These are phyloP conservation scores for Huntiella decipiens DNA, from an alignment of 2,329 filamentous ascomycete genomes.

Conservation along the genomic window DNA sequence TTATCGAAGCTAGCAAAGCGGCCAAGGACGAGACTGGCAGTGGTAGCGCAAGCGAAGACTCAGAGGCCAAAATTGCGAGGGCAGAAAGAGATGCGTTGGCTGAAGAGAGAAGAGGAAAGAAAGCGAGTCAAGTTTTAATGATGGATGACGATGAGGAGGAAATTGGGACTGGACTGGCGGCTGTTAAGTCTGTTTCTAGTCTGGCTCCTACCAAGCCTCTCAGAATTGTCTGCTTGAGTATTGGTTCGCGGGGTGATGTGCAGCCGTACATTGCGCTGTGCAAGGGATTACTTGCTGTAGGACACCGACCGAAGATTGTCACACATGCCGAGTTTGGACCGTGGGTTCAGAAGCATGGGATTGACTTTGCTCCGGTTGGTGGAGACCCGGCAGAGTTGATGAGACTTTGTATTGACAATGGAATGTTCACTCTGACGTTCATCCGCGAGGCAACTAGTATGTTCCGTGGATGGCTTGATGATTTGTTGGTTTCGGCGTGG, in stretches of 20 bases:
- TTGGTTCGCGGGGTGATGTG: slow-evolving; percentile 87
- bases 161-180: slow-evolving; percentile 20
- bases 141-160: neutral
- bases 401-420: slow-evolving; percentile 89
- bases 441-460: slow-evolving; percentile 69
- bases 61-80: slow-evolving; percentile 49
- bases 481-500: slow-evolving; percentile 67
- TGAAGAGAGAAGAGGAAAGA: slow-evolving; percentile 29
- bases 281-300: slow-evolving; percentile 73
- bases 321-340: slow-evolving; percentile 78
- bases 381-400: slow-evolving; percentile 90
- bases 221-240: slow-evolving; percentile 80
- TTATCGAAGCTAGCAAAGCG: neutral
- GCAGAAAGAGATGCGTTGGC: slow-evolving; percentile 61
- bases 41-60: slow-evolving; percentile 25
- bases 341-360: slow-evolving; percentile 85
- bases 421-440: slow-evolving; percentile 90
- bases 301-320: slow-evolving; percentile 71
- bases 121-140: neutral
- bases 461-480: slow-evolving; percentile 90
- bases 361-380: slow-evolving; percentile 74
- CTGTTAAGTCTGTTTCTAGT: slow-evolving; percentile 53
- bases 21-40: neutral
- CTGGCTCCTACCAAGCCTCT: slow-evolving; percentile 72
- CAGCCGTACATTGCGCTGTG: slow-evolving; percentile 95